Percentiles rank a stretch among this genome's conserved stretches.
Evolutionary conservation across 768 basidiomycete genomes (phyloP).

Genomic region (Suillus placidus): DNA sequence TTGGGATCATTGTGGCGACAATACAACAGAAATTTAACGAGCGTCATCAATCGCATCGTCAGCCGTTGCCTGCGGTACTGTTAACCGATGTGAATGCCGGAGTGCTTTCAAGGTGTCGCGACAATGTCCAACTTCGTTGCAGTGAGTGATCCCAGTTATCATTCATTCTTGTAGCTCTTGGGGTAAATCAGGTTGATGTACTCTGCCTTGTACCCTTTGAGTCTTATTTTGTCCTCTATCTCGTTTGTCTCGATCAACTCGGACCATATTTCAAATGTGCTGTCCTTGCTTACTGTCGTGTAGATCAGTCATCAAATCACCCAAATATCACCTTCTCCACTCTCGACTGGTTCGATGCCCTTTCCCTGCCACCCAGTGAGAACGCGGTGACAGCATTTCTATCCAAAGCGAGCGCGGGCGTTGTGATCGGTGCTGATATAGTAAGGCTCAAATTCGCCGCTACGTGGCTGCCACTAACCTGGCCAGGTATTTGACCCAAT

Average conservation of each 20-base stretch:
- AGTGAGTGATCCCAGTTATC: slow-evolving; percentile 50
- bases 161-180: background rate
- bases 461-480: background rate
- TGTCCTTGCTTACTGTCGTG: background rate
- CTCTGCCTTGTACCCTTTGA: background rate
- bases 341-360: slow-evolving; percentile 71
- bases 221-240: background rate
- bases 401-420: slow-evolving; percentile 46
- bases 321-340: slow-evolving; percentile 44
- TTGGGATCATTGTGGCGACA: slow-evolving; percentile 63
- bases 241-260: background rate
- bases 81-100: slow-evolving; percentile 68
- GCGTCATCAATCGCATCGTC: background rate
- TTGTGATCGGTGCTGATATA: slow-evolving; percentile 76
- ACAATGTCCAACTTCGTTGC: slow-evolving; percentile 64
- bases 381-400: slow-evolving; percentile 37
- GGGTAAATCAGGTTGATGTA: background rate
- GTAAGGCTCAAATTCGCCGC: slow-evolving; percentile 29
- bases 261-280: background rate
- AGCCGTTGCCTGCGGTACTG: slow-evolving; percentile 35
- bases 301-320: slow-evolving; percentile 61
- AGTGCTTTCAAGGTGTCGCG: slow-evolving; percentile 61
- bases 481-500: slow-evolving; percentile 68
- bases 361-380: slow-evolving; percentile 34
- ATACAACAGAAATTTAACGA: slow-evolving; percentile 46